These are phyloP conservation scores for Punctularia strigosozonata DNA, from an alignment of 768 basidiomycete species.

Conservation along the genomic window DNA sequence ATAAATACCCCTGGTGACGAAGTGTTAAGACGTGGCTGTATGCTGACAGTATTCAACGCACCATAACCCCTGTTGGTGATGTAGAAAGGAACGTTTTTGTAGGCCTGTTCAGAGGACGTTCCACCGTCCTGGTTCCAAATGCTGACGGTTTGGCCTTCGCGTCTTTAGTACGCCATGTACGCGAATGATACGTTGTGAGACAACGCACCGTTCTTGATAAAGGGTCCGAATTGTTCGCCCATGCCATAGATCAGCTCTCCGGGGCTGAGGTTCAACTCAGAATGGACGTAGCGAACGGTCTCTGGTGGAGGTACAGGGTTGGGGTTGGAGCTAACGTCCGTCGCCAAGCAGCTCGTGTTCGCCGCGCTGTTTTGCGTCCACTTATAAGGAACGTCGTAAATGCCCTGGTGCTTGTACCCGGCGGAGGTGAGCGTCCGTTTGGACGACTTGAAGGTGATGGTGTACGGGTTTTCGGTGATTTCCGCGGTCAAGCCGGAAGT, in stretches of 20 bases:
- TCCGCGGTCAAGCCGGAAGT: slow-evolving; percentile 27
- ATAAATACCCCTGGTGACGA: too few relatives aligned
- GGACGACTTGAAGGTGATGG: slow-evolving; percentile 47
- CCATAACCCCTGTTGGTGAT: slow-evolving; percentile 64
- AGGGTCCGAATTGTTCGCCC: slow-evolving; percentile 65
- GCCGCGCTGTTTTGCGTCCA: slow-evolving; percentile 41
- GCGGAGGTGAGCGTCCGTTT: slow-evolving; percentile 33
- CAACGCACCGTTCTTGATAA: slow-evolving; percentile 62
- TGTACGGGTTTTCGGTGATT: slow-evolving; percentile 49
- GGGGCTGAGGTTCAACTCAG: slow-evolving; percentile 53
- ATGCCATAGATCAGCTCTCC: slow-evolving; percentile 66
- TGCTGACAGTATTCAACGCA: too few relatives aligned
- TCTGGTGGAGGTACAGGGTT: slow-evolving; percentile 27
- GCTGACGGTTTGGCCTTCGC: slow-evolving; percentile 40
- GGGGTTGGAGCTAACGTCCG: slow-evolving; percentile 49
- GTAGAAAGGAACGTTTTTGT: slow-evolving; percentile 60
- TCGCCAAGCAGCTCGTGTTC: slow-evolving; percentile 43
- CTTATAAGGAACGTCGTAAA: slow-evolving; percentile 42
- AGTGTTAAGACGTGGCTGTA: too few relatives aligned
- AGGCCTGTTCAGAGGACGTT: slow-evolving; percentile 56
- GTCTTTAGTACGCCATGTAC: slow-evolving; percentile 3
- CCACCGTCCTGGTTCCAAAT: slow-evolving; percentile 73
- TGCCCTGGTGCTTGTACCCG: slow-evolving; percentile 41
- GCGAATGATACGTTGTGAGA: slow-evolving; percentile 13
- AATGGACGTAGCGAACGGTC: slow-evolving; percentile 35